Conservation (phyloP, 2,329 filamentous ascomycete species). For the Hansfordia pulvinata region DNA sequence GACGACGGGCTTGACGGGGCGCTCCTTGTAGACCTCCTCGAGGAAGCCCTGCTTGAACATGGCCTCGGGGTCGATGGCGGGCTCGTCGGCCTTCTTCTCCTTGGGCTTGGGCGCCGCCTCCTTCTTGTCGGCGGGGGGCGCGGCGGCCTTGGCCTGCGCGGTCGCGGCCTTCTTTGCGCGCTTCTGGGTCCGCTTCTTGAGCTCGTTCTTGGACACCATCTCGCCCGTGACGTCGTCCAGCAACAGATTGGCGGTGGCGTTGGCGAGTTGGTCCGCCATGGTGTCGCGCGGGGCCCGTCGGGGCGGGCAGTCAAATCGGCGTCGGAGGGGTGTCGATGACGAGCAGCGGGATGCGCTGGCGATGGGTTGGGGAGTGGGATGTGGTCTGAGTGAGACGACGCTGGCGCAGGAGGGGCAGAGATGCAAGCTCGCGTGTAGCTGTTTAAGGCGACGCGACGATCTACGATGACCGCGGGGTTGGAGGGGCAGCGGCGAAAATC, state of each 20-base stretch:
- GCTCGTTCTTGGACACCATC: conserved; percentile 49
- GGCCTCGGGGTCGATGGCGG: conserved; percentile 38
- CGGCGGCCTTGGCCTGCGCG: conserved; percentile 33
- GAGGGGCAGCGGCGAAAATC: no score
- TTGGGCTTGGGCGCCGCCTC: conserved; percentile 16
- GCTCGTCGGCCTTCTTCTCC: conserved; percentile 30
- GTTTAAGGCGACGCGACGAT: no score
- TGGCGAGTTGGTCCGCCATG: conserved; percentile 25
- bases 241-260: conserved; percentile 41
- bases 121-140: conserved; percentile 12
- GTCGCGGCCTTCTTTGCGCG: conserved; percentile 41
- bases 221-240: conserved; percentile 52
- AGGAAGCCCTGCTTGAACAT: conserved; percentile 78
- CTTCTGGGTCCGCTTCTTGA: conserved; percentile 47
- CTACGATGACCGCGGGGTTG: no score
- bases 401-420: no score
- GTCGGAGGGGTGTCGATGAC: no score
- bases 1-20: conserved; percentile 45
- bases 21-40: conserved; percentile 55
- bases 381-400: no score
- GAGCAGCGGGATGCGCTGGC: no score
- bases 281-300: conserved; percentile 1
- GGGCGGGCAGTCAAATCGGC: no score
- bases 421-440: no score
- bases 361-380: no score